Base-by-base conservation (phyloP, 2,329 filamentous ascomycete species). In the Aspergillaceae sp. region DNA sequence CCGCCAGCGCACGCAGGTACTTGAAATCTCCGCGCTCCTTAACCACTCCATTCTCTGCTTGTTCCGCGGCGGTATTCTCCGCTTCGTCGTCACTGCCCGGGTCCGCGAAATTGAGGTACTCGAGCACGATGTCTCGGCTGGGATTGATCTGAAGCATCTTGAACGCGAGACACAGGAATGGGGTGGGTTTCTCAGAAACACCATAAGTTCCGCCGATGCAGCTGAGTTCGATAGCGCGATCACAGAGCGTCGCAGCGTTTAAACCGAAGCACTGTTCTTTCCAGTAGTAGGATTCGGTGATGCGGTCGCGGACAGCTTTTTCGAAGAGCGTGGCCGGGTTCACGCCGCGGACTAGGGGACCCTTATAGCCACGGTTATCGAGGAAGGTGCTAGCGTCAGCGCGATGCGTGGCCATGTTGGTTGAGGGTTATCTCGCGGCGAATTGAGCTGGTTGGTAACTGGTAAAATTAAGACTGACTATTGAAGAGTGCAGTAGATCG, bases 241-340 rank as follows among this genome's bases (percentile, higher is more conserved):
- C 87, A 58, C 95, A 84, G 4, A 98, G 67, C 0, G 80, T 84
- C 1, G 82, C 82, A 3, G 79, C 78, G 72, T 97, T 98, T 54
- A 98, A 77, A 37, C 86, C 92, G 69, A 97, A 98, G 66, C 92
- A 96, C 72, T 96, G 90, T 70, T 97, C 92, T 69, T 96, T 96
- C 86, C 89, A 98, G 74, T 95, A 98, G 71, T 95, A 94, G 44
- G 83, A 87, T 62, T 95, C 89, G 56, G 90, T 82, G 67, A 98
- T 96, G 63, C 92, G 89, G 70, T 98, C 92, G 62, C 87, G 86
- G 54, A 96, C 88, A 36, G 89, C 86, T 67, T 94, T 95, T 68
- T 97, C 91, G 77, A 97, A 86, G 49, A 97, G 86, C 4, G 86
- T 90, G n/a, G 89, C 87, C 1, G 91, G 91, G 71, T 96, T 96